These are phyloP conservation scores for Populus hybrid DNA, from an alignment of 441 rosid genomes.

Conservation along the genomic window DNA sequence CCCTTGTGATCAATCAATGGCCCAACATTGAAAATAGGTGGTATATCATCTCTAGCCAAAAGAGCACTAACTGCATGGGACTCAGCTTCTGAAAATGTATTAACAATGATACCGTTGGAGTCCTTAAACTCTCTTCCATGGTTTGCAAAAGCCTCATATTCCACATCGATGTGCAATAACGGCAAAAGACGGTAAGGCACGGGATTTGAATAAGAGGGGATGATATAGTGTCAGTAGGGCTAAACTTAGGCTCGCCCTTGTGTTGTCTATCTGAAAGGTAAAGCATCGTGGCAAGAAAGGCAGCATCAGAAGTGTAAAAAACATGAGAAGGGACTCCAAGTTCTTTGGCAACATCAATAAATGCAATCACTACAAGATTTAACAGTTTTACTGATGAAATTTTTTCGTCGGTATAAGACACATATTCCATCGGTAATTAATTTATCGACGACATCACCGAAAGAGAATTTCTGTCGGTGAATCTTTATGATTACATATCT, in stretches of 20 bases:
- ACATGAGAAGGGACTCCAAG: conserved; percentile 4
- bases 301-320: conserved; percentile 41
- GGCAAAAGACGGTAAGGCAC: conserved; percentile 40
- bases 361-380: neutral
- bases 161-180: conserved; percentile 9
- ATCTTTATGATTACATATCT: no score
- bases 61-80: neutral
- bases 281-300: conserved; percentile 26
- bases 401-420: no score
- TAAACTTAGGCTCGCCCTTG: neutral
- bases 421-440: no score
- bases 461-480: no score
- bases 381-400: no score
- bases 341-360: neutral
- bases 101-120: no score
- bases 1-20: neutral
- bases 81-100: neutral
- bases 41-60: neutral
- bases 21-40: neutral
- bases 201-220: conserved; percentile 21
- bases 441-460: no score
- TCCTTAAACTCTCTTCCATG: neutral
- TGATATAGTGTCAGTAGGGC: conserved; percentile 15
- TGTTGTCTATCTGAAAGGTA: conserved; percentile 2
- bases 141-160: neutral